phyloP scores from a whole-genome alignment of 2,329 filamentous ascomycete genomes.

The Colletotrichum noveboracense region DNA sequence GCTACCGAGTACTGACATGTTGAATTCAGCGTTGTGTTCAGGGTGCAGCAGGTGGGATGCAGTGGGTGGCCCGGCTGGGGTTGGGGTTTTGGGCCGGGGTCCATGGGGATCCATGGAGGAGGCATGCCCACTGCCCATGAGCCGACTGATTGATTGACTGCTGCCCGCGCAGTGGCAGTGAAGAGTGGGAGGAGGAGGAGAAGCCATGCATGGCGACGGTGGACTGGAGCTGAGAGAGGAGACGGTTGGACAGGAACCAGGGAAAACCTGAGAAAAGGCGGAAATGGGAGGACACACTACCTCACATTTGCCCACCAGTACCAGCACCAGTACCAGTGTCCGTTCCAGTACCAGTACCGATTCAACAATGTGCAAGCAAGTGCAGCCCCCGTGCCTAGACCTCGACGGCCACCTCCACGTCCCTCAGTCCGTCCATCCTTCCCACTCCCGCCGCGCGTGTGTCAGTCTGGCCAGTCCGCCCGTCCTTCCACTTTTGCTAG shows the following conservation, averaged over 20 bases:
- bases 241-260: not conserved
- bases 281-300: not conserved
- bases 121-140: not conserved
- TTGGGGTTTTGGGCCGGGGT: not conserved
- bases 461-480: not conserved
- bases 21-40: not conserved
- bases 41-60: not conserved
- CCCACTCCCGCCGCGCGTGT: not conserved
- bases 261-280: not conserved
- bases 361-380: not conserved
- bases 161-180: not conserved
- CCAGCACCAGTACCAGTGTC: not conserved
- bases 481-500: not conserved
- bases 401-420: not conserved
- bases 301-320: not conserved
- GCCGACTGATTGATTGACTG: not conserved
- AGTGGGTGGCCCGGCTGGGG: not conserved
- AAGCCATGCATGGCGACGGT: not conserved
- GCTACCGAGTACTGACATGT: not conserved
- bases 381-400: not conserved
- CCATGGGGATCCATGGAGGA: not conserved
- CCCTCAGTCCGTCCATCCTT: not conserved
- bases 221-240: not conserved
- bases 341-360: not conserved
- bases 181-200: not conserved